Evolutionary conservation across 2,329 filamentous ascomycete species (phyloP).

Genomic region (Phialophora expanda): DNA sequence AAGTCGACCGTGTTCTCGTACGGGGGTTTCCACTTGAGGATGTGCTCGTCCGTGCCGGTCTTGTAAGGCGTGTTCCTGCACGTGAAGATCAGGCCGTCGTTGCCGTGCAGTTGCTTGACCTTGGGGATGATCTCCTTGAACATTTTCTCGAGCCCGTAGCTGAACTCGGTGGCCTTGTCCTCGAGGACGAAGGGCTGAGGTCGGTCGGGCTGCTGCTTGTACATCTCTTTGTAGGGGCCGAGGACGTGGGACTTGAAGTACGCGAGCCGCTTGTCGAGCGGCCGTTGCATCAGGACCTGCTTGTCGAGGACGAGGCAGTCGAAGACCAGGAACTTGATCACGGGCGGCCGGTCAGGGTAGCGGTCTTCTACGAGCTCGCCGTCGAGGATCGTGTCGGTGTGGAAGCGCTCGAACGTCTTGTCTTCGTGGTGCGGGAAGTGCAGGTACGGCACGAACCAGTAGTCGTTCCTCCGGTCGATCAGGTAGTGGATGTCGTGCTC

Average conservation of each 20-base stretch:
- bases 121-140: conserved; percentile 83
- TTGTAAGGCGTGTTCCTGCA: conserved; percentile 85
- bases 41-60: conserved; percentile 88
- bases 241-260: conserved; percentile 82
- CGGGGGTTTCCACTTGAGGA: conserved; percentile 97
- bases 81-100: conserved; percentile 98
- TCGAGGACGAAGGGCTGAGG: conserved; percentile 75
- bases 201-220: conserved; percentile 75
- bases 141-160: conserved; percentile 90
- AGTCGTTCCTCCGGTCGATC: conserved; percentile 98
- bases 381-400: conserved; percentile 82
- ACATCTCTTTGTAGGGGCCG: conserved; percentile 75
- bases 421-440: conserved; percentile 79
- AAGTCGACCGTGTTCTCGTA: conserved; percentile 96
- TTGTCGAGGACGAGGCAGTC: conserved; percentile 86
- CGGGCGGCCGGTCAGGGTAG: conserved; percentile 67
- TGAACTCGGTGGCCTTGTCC: conserved; percentile 87
- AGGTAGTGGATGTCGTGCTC: conserved; percentile 77
- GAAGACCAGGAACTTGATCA: conserved; percentile 88
- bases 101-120: conserved; percentile 77
- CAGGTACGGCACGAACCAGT: conserved; percentile 79
- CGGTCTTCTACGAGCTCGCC: conserved; percentile 90
- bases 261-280: conserved; percentile 85
- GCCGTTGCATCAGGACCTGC: conserved; percentile 74
- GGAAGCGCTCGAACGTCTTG: conserved; percentile 66